Conservation (phyloP, 805 yeast genomes). For the Phaffomyces thermotolerans region DNA sequence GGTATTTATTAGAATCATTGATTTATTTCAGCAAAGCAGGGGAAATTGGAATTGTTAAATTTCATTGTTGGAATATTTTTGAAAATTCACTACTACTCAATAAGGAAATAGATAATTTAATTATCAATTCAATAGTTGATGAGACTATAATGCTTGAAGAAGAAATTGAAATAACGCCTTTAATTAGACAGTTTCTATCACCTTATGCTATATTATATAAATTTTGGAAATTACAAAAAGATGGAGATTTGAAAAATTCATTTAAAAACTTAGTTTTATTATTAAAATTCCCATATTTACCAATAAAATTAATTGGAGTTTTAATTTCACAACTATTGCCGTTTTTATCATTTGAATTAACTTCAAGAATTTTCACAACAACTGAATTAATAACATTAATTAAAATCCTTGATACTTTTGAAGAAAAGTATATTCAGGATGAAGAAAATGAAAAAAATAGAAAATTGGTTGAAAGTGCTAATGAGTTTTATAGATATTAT, state of each 20-base stretch:
- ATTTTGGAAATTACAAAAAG: constrained; percentile 32
- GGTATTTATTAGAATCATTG: constrained; percentile 48
- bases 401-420: constrained; percentile 18
- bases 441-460: constrained; percentile 4
- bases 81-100: constrained; percentile 51
- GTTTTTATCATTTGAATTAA: constrained; percentile 25
- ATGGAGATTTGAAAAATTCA: constrained; percentile 23
- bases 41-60: constrained; percentile 42
- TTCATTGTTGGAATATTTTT: constrained; percentile 53
- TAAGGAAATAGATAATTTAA: constrained; percentile 46
- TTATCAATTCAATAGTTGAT: constrained; percentile 44
- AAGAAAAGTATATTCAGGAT: constrained; percentile 6
- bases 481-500: constrained; percentile 19
- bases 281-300: constrained; percentile 46
- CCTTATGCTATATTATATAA: constrained; percentile 62
- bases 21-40: constrained; percentile 58
- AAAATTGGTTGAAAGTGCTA: constrained; percentile 9
- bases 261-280: constrained; percentile 30
- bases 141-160: constrained; percentile 24
- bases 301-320: constrained; percentile 41
- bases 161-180: constrained; percentile 37
- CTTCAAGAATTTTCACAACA: constrained; percentile 17
- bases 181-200: constrained; percentile 58
- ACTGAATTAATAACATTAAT: constrained; percentile 16
- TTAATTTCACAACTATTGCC: constrained; percentile 43